Evolutionary conservation across 257 asterid species (phyloP), one percentile per base, ranked within the genome.

Genomic region (Capsicum baccatum): DNA sequence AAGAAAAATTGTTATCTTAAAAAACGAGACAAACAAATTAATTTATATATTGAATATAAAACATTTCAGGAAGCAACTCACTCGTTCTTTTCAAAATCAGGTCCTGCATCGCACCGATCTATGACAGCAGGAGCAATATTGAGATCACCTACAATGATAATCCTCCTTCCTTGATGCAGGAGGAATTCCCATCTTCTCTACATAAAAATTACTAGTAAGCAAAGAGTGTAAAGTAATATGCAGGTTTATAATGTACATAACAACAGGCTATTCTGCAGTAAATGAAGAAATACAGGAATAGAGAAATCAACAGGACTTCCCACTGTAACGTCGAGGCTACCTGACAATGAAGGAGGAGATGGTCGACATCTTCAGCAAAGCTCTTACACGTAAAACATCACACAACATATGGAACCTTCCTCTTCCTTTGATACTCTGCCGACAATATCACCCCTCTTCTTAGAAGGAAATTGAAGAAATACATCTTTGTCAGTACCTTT

Each of bases 111-210:
- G 88, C 99, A 96, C 44, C 98, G 90, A 86, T 96, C 99, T 76
- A 94, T 90, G 54, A 93, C 88, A 83, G 86, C 87, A 79, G 99
- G 99, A 79, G 98, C 94, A 87, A 96, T 94, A 83, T 94, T 96
- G 83, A 96, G 97, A 90, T 96, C 99, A 85, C 99, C 99, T 80
- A 95, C 97, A 83, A 96, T 94, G 86, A 94, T 44, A 79, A 96
- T 83, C 86, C 92, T 90, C 54, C 96, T 89, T 81, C 98, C 96
- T 88, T 87, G 91, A 74, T 33, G 86, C 87, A 95, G 86, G 83
- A 96, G 93, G 85, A 87, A 87, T 85, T 92, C 97, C 97, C 98
- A 96, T 88, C 98, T 93, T 93, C 86, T 94, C 99, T 94, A 90
- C 87, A 90, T 89, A 70, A 88, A 88, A 87, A 83, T 69, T 63